These are phyloP conservation scores for Diplocarpon mali DNA, from an alignment of 2,329 filamentous ascomycete genomes.

Conservation along the genomic window DNA sequence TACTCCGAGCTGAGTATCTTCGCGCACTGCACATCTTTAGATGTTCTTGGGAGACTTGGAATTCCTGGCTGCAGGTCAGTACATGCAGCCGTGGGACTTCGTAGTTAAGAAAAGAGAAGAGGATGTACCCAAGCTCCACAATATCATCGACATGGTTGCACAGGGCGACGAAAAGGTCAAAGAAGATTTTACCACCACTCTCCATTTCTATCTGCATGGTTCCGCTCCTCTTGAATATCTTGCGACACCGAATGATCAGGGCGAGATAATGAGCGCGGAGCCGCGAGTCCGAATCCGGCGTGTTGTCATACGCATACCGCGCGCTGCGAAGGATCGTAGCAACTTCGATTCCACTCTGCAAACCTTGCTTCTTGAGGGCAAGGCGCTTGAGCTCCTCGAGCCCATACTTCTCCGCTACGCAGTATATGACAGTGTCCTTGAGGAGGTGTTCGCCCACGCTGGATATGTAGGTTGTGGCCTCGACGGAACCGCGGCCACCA, in stretches of 20 bases:
- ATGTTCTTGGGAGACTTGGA: conserved; percentile 42
- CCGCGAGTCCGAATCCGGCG: conserved; percentile 81
- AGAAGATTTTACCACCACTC: conserved; percentile 83
- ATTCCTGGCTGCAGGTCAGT: conserved; percentile 30
- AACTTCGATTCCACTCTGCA: conserved; percentile 82
- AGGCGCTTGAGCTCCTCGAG: conserved; percentile 87
- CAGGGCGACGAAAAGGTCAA: conserved; percentile 96
- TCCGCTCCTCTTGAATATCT: conserved; percentile 95
- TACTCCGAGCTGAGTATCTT: conserved; percentile 25
- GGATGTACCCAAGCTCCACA: conserved; percentile 56
- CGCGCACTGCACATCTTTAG: conserved; percentile 30
- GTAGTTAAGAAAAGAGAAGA: conserved; percentile 11
- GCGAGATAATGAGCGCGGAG: conserved; percentile 95
- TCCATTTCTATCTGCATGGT: conserved; percentile 99
- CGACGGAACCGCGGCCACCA: conserved; percentile 51
- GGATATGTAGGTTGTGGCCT: conserved; percentile 69
- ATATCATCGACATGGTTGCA: conserved; percentile 97
- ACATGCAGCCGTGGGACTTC: conserved; percentile 10
- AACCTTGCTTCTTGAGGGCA: conserved; percentile 85
- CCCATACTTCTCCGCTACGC: conserved; percentile 79
- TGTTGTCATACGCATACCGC: conserved; percentile 92
- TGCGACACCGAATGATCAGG: conserved; percentile 92
- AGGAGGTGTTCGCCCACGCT: conserved; percentile 67
- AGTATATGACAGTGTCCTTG: conserved; percentile 91
- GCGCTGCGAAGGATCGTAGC: conserved; percentile 84